phyloP scores from a whole-genome alignment of 2,329 filamentous ascomycete genomes.

The Camptophora hylomeconis region DNA sequence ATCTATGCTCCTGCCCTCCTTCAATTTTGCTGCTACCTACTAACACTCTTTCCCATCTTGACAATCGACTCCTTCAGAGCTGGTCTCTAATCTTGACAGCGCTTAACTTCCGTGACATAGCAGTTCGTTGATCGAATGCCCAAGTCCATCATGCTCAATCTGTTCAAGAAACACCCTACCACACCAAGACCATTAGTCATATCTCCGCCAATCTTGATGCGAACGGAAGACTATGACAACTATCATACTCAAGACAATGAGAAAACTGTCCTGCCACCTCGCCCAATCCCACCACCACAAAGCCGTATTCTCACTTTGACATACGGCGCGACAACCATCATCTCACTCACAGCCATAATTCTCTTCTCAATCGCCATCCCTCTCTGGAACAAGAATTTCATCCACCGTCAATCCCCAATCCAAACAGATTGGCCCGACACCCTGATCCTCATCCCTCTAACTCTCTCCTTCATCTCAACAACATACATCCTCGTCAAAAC shows the following conservation, averaged over 20 bases:
- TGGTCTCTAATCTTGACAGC: too few species aligned
- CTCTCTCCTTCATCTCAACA: conserved; percentile 10
- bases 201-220: background rate
- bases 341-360: conserved; percentile 18
- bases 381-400: conserved; percentile 19
- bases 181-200: background rate
- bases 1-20: too few species aligned
- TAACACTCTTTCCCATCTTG: too few species aligned
- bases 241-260: background rate
- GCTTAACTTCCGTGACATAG: too few species aligned
- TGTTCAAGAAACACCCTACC: too few species aligned
- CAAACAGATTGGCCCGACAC: conserved; percentile 22
- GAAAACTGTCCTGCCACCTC: background rate
- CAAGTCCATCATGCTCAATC: too few species aligned
- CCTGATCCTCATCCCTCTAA: conserved; percentile 19
- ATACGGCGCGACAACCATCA: conserved; percentile 10
- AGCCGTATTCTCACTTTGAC: conserved; percentile 1
- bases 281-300: conserved; percentile 1
- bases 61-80: too few species aligned
- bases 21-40: too few species aligned
- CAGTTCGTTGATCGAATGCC: too few species aligned
- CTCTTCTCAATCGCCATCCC: conserved; percentile 20
- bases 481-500: conserved; percentile 6
- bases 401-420: conserved; percentile 17
- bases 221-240: conserved; percentile 1